Base-by-base conservation (phyloP, 768 basidiomycete genomes). In the Kwoniella newhampshirensis region DNA sequence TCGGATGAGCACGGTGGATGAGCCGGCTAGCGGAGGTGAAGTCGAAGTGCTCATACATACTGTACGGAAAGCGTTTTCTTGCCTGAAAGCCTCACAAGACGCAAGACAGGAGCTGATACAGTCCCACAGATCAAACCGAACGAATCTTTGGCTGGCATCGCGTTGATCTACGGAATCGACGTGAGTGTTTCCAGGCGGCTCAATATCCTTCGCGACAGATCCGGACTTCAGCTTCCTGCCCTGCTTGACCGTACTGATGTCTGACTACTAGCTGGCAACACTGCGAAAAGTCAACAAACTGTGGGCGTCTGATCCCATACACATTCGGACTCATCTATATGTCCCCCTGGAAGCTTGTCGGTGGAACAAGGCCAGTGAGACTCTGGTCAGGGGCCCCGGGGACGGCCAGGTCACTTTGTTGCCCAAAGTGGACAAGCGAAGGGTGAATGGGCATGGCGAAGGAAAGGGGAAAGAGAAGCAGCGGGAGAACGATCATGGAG, bases 221-320 rank as follows among this genome's bases (percentile, higher is more conserved):
- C n/a, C n/a, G n/a, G n/a, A n/a, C n/a, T n/a, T n/a, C n/a, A n/a
- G n/a, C n/a, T n/a, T n/a, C n/a, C n/a, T n/a, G n/a, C n/a, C n/a
- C n/a, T n/a, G n/a, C n/a, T n/a, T n/a, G n/a, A n/a, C n/a, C n/a
- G n/a, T n/a, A 41, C 12, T 21, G 12, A 13, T 11, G 11, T 39
- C 17, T n/a, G 25, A 30, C 12, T 28, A 30, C n/a, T 43, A 80
- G 80, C 67, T 79, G 51, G 82, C 89, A 25, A 86, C 87, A 13
- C 82, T 99, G 12, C 86, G 93, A 45, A 82, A 85, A 64, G 86
- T 86, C 45, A 99, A 99, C 75, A 89, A 92, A 63, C 80, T 99
- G 7, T 99, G 96, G 96, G 75, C 90, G 5, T 87, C 89, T 6
- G 96, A 98, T 73, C 82, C 90, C 1, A 88, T 99, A 43, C 90